phyloP scores from a whole-genome alignment of 306 rosid species.

The Malus asiatica region DNA sequence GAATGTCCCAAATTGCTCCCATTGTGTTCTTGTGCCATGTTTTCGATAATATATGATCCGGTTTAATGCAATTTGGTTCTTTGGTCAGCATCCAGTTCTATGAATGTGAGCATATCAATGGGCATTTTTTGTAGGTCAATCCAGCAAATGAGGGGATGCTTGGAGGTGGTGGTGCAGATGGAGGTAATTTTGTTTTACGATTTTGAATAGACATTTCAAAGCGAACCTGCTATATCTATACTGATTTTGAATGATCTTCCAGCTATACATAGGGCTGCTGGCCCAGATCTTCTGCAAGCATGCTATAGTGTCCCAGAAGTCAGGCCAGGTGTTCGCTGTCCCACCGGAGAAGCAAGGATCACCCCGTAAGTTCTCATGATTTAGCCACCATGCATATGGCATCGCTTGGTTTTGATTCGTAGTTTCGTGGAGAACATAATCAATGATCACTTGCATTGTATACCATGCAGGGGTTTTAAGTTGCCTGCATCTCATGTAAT shows the following conservation, averaged over 20 bases:
- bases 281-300: slow-evolving; percentile 68
- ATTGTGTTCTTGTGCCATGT: not conserved
- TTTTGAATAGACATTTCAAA: not conserved
- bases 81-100: not conserved
- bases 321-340: slow-evolving; percentile 69
- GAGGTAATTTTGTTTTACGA: slow-evolving; percentile 42
- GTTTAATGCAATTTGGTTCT: not conserved
- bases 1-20: not conserved
- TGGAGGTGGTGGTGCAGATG: slow-evolving; percentile 94
- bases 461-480: slow-evolving; percentile 61
- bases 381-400: not conserved
- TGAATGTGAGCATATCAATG: not conserved
- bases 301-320: slow-evolving; percentile 66
- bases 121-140: slow-evolving; percentile 48
- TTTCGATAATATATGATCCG: not conserved
- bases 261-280: slow-evolving; percentile 89
- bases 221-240: not conserved
- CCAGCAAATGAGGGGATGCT: slow-evolving; percentile 92
- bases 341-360: slow-evolving; percentile 88
- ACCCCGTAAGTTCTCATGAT: slow-evolving; percentile 46
- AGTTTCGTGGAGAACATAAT: not conserved
- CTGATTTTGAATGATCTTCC: not conserved
- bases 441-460: not conserved
- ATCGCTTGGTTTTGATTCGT: not conserved
- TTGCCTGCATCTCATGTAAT: slow-evolving; percentile 74